Evolutionary conservation across 805 yeast species (phyloP).

Genomic region (Metschnikowia colocasiae): DNA sequence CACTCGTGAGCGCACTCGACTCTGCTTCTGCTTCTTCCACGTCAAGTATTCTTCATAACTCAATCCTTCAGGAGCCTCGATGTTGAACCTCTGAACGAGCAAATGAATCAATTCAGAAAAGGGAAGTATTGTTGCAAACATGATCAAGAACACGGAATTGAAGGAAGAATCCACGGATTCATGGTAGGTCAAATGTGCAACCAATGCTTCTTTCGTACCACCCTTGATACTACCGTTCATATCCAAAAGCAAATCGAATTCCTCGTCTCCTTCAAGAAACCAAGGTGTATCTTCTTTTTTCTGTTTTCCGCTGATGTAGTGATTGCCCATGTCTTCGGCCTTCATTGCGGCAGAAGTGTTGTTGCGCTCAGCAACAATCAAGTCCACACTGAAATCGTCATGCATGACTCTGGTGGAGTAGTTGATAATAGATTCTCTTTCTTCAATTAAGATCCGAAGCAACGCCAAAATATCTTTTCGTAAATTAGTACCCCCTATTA

Average conservation of each 20-base stretch:
- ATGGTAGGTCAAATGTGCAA: slow-evolving; percentile 79
- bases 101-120: slow-evolving; percentile 58
- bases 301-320: slow-evolving; percentile 34
- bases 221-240: slow-evolving; percentile 73
- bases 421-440: slow-evolving; percentile 64
- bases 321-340: slow-evolving; percentile 33
- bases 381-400: slow-evolving; percentile 60
- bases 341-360: slow-evolving; percentile 37
- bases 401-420: slow-evolving; percentile 78
- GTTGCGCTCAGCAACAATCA: slow-evolving; percentile 47
- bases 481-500: slow-evolving; percentile 33
- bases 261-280: slow-evolving; percentile 69
- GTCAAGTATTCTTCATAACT: slow-evolving; percentile 73
- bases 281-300: slow-evolving; percentile 53
- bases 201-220: slow-evolving; percentile 73
- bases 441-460: slow-evolving; percentile 61
- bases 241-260: slow-evolving; percentile 53
- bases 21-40: slow-evolving; percentile 71
- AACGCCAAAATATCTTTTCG: slow-evolving; percentile 35
- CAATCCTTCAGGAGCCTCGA: slow-evolving; percentile 83
- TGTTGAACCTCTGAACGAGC: slow-evolving; percentile 61
- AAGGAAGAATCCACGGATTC: slow-evolving; percentile 57
- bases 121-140: slow-evolving; percentile 72
- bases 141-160: slow-evolving; percentile 65
- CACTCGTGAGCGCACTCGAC: slow-evolving; percentile 63